Conservation (phyloP, 768 basidiomycete species). For the Amanita pallidorosea region DNA sequence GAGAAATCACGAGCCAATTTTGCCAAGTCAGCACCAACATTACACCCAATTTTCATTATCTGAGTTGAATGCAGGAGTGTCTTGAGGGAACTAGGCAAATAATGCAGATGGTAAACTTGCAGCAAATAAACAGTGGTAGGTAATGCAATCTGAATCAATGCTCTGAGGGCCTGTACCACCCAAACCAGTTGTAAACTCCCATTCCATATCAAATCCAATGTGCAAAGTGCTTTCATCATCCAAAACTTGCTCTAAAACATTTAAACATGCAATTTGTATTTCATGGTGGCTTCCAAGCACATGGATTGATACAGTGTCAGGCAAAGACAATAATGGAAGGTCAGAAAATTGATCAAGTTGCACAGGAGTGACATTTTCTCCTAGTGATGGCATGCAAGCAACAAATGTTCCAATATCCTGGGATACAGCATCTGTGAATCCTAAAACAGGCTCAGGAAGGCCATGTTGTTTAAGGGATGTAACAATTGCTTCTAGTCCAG, state of each 20-base stretch:
- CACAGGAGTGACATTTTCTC: constrained; percentile 5
- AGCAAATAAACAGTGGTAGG: constrained; percentile 3
- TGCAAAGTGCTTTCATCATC: constrained; percentile 6
- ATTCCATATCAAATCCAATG: constrained; percentile 11
- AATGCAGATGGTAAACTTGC: constrained; percentile 1
- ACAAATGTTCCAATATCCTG: constrained; percentile 8
- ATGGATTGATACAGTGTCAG: constrained; percentile 5
- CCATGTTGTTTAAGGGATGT: constrained; percentile 5
- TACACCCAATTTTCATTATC: constrained; percentile 10
- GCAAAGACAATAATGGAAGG: constrained; percentile 5
- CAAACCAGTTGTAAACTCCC: constrained; percentile 8
- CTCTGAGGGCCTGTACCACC: constrained; percentile 6
- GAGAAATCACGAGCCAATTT: constrained; percentile 11
- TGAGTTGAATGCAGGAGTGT: constrained; percentile 6
- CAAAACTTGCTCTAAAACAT: not conserved
- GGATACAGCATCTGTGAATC: constrained; percentile 9
- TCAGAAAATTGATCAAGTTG: constrained; percentile 7
- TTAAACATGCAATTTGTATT: constrained; percentile 6
- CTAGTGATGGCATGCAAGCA: constrained; percentile 10
- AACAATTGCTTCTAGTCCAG: constrained; percentile 8
- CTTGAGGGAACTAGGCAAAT: constrained; percentile 4
- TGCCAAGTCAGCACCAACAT: constrained; percentile 8
- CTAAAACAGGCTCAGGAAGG: constrained; percentile 2
- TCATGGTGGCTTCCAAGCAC: constrained; percentile 5
- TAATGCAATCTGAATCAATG: constrained; percentile 8